Evolutionary conservation across 345 rosid genomes (phyloP), one percentile per base, ranked within the genome.

Genomic region (Eucalyptus cloeziana): DNA sequence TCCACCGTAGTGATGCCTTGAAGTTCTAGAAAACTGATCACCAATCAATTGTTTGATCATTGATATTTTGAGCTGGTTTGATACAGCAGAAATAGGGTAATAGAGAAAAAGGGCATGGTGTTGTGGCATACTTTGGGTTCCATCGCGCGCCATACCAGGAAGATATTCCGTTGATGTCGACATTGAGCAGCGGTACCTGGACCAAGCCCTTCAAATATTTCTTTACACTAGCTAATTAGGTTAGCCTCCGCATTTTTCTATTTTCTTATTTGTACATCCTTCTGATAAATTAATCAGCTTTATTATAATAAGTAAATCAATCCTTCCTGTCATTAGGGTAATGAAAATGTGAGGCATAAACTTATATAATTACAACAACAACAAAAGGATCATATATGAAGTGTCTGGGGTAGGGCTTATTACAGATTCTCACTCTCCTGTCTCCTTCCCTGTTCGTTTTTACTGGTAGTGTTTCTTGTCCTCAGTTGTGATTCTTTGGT

Each of bases 101-200:
- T 95, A 31, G 97, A 96, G 83, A 95, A 96, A 89, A 93, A 81
- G 90, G 96, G 96, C 85, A 93, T 95, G 87, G 97, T 96, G 51
- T 5, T 96, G 71, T 97, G 99, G 98, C 94, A 97, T 88, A 94
- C 95, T 2, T 91, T 96, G 24, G 98, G 81, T 92, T 96, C 90
- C 97, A 95, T 91, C 96, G 94, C 87, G 92, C 89, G 86, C 99
- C 98, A 40, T 94, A 56, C 89, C 96, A 95, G 80, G 99, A 97
- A 89, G 98, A 96, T 91, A 96, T 95, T 86, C 99, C 98, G 3
- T 92, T 93, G 16, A 97, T 97, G 99, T 92, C 95, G 1, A 92
- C 94, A 11, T 89, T 97, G 56, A 93, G 91, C 1, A 92, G 89
- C 17, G 96, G 19, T 52, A 1, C 58, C 58, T 52, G 58, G 58